These are phyloP conservation scores for Krasilnikovozyma curviuscula DNA, from an alignment of 768 basidiomycete species.

Conservation along the genomic window DNA sequence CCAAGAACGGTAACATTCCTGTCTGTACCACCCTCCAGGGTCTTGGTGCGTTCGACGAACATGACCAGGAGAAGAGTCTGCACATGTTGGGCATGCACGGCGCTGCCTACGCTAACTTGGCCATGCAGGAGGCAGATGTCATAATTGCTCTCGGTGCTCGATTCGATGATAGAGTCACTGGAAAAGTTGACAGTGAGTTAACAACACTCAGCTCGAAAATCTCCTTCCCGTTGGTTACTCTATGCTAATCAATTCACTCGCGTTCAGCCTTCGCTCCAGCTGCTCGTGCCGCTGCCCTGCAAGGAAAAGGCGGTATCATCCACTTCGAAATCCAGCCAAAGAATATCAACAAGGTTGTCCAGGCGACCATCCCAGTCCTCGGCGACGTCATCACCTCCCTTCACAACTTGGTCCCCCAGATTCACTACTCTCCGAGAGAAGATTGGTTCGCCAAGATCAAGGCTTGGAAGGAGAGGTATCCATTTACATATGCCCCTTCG, in stretches of 20 bases:
- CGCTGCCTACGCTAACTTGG: conserved; percentile 85
- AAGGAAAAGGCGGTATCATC: conserved; percentile 86
- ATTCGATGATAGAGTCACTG: conserved; percentile 96
- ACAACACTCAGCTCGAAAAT: neutral
- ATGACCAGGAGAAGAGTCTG: conserved; percentile 50
- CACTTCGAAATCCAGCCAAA: conserved; percentile 98
- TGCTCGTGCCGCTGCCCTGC: conserved; percentile 61
- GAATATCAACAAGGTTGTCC: conserved; percentile 96
- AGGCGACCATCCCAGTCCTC: conserved; percentile 79
- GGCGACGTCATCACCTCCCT: conserved; percentile 82
- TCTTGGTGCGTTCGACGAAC: conserved; percentile 87
- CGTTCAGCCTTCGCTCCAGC: conserved; percentile 59
- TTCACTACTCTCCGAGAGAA: conserved; percentile 42
- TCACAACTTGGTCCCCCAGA: conserved; percentile 54
- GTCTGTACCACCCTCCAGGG: conserved; percentile 94
- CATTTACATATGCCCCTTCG: conserved; percentile 66
- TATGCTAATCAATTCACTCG: neutral
- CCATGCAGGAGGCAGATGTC: conserved; percentile 92
- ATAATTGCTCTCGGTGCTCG: conserved; percentile 92
- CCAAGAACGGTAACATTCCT: conserved; percentile 76
- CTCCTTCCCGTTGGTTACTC: neutral
- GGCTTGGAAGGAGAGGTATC: conserved; percentile 67
- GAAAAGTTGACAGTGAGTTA: conserved; percentile 45
- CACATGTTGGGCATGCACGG: conserved; percentile 99
- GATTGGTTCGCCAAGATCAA: conserved; percentile 72